phyloP scores from a whole-genome alignment of 2,329 filamentous ascomycete species.

The Fusarium pilosicola region DNA sequence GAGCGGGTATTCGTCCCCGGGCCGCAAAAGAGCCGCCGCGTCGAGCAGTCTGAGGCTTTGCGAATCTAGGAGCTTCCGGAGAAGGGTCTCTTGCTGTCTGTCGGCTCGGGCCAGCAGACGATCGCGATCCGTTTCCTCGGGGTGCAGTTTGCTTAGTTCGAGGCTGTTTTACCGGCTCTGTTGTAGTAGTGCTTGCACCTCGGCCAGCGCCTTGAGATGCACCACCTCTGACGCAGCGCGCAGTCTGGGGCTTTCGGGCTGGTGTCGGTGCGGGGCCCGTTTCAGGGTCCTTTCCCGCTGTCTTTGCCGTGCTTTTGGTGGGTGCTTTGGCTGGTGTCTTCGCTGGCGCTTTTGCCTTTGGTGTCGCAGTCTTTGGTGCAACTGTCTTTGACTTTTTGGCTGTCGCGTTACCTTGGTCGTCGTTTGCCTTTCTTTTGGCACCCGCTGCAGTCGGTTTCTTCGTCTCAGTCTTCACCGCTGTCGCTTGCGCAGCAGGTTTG shows the following conservation, averaged over 20 bases:
- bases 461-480: neutral
- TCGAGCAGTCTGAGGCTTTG: conserved; percentile 37
- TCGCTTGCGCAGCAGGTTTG: neutral
- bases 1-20: conserved; percentile 36
- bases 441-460: conserved; percentile 5
- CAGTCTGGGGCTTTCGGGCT: neutral
- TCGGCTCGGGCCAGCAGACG: accelerated
- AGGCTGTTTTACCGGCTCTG: neutral
- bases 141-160: conserved; percentile 23
- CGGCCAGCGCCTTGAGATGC: neutral
- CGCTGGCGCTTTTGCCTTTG: neutral
- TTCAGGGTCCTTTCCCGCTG: neutral
- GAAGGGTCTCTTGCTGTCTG: neutral
- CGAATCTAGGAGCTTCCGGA: neutral
- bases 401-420: neutral
- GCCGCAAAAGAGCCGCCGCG: conserved; percentile 39
- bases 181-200: neutral
- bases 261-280: neutral
- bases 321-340: neutral
- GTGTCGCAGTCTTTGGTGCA: neutral
- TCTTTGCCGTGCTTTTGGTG: conserved; percentile 7
- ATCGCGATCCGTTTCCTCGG: conserved; percentile 19
- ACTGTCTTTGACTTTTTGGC: conserved; percentile 20
- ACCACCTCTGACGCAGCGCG: neutral
- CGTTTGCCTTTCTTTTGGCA: conserved; percentile 46